Evolutionary conservation across 2,329 filamentous ascomycete species (phyloP).

Genomic region (Calonectria pseudoreteaudii): DNA sequence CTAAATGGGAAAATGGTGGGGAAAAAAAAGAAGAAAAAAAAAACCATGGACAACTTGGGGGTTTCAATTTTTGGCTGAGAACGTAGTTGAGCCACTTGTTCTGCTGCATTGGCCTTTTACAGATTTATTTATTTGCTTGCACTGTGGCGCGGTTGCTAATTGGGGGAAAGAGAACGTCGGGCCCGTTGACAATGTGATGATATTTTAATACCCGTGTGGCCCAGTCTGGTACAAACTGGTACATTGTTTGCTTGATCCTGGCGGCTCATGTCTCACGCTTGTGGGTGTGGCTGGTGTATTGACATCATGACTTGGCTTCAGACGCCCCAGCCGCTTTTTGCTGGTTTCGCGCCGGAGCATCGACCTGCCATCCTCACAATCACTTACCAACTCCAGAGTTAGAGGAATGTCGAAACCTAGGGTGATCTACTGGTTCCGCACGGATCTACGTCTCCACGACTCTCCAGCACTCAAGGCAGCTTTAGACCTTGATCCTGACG

Average conservation of each 20-base stretch:
- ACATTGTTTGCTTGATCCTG: neutral
- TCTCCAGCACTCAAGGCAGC: conserved; percentile 80
- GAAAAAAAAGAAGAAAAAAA: neutral
- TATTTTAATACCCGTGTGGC: neutral
- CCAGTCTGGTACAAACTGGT: neutral
- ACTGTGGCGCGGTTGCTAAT: neutral
- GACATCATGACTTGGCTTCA: conserved; percentile 42
- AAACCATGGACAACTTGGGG: neutral
- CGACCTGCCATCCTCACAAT: neutral
- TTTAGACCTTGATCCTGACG: conserved; percentile 74
- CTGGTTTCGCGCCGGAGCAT: neutral
- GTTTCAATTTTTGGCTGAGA: neutral
- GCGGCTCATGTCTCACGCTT: neutral
- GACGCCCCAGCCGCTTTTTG: conserved; percentile 3
- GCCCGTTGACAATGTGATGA: neutral
- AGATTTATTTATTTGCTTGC: neutral
- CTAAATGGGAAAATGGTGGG: neutral
- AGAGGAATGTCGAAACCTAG: conserved; percentile 47
- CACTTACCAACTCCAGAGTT: neutral
- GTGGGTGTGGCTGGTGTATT: conserved; percentile 35
- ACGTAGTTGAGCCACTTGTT: neutral
- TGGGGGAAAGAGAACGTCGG: neutral
- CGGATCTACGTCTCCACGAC: conserved; percentile 82
- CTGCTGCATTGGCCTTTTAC: neutral
- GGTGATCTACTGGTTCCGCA: conserved; percentile 84